Conservation (phyloP, 2,329 filamentous ascomycete species). For the Claviceps spartinae region DNA sequence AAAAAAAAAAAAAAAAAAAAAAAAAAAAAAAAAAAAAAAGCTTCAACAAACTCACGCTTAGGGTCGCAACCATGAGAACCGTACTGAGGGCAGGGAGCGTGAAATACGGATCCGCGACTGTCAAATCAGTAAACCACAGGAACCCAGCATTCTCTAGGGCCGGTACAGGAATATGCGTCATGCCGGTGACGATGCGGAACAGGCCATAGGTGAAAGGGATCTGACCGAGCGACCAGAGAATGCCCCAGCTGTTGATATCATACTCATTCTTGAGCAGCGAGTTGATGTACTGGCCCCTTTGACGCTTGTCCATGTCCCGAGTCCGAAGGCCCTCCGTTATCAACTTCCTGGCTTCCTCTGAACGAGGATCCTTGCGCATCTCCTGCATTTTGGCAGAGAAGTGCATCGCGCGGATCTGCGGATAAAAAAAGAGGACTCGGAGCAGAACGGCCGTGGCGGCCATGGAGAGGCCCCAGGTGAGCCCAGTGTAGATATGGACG, state of each 20-base stretch:
- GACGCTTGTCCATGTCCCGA: slow-evolving; percentile 30
- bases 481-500: slow-evolving; percentile 58
- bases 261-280: slow-evolving; percentile 25
- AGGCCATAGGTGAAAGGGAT: slow-evolving; percentile 65
- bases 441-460: slow-evolving; percentile 49
- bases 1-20: no score
- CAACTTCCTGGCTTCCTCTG: slow-evolving; percentile 32
- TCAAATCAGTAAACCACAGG: slow-evolving; percentile 70
- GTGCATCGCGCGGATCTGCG: slow-evolving; percentile 28
- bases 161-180: slow-evolving; percentile 69
- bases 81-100: slow-evolving; percentile 55
- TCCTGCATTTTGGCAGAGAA: slow-evolving; percentile 44
- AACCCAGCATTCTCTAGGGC: slow-evolving; percentile 56
- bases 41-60: slow-evolving; percentile 29
- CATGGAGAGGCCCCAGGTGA: slow-evolving; percentile 77
- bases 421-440: slow-evolving; percentile 51
- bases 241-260: slow-evolving; percentile 18
- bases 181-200: slow-evolving; percentile 63
- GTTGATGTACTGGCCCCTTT: slow-evolving; percentile 21
- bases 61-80: slow-evolving; percentile 38
- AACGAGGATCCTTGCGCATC: slow-evolving; percentile 40
- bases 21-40: no score
- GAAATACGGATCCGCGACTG: slow-evolving; percentile 62
- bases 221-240: slow-evolving; percentile 28
- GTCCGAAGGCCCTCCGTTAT: slow-evolving; percentile 29